Conservation (phyloP, 1,284 basidiomycete genomes). For the Boletus sp. region DNA sequence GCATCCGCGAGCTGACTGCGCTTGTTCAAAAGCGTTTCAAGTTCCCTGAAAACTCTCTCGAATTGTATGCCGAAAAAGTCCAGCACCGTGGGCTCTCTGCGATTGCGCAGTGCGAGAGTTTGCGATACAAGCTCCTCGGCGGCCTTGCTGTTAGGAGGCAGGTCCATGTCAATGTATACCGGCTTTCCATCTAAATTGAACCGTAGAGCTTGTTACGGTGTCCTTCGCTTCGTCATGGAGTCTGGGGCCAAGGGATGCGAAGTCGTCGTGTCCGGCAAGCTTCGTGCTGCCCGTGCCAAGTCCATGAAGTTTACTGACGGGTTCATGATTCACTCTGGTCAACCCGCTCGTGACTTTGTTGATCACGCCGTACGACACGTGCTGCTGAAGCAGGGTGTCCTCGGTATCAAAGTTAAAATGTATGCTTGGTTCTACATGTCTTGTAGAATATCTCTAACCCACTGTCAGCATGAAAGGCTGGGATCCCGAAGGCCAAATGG, state of each 20-base stretch:
- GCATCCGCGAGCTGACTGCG: slow-evolving; percentile 97
- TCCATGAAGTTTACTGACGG: slow-evolving; percentile 99
- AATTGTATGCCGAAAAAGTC: slow-evolving; percentile 99
- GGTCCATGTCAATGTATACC: slow-evolving; percentile 21
- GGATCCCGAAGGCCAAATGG: slow-evolving; percentile 87
- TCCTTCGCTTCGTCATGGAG: slow-evolving; percentile 99
- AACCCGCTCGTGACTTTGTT: slow-evolving; percentile 95
- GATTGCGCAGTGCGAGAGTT: slow-evolving; percentile 97
- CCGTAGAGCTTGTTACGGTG: slow-evolving; percentile 96
- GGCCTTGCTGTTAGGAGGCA: slow-evolving; percentile 98
- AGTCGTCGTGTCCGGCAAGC: slow-evolving; percentile 99
- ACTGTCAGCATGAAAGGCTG: slow-evolving; percentile 86
- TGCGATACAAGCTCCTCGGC: slow-evolving; percentile 99
- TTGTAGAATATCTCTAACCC: slow-evolving; percentile 7
- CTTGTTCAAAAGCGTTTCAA: slow-evolving; percentile 99
- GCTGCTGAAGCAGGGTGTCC: slow-evolving; percentile 97
- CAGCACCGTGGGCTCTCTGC: slow-evolving; percentile 98
- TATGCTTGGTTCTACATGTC: slow-evolving; percentile 38
- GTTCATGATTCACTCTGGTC: slow-evolving; percentile 99
- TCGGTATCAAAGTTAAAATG: slow-evolving; percentile 99
- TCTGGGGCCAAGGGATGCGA: slow-evolving; percentile 99
- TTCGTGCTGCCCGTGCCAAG: slow-evolving; percentile 99
- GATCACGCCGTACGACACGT: slow-evolving; percentile 99
- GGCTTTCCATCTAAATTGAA: background rate
- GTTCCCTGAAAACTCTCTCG: slow-evolving; percentile 98